Conservation (phyloP, 2,329 filamentous ascomycete genomes). For the Cladosporium sphaerospermum region DNA sequence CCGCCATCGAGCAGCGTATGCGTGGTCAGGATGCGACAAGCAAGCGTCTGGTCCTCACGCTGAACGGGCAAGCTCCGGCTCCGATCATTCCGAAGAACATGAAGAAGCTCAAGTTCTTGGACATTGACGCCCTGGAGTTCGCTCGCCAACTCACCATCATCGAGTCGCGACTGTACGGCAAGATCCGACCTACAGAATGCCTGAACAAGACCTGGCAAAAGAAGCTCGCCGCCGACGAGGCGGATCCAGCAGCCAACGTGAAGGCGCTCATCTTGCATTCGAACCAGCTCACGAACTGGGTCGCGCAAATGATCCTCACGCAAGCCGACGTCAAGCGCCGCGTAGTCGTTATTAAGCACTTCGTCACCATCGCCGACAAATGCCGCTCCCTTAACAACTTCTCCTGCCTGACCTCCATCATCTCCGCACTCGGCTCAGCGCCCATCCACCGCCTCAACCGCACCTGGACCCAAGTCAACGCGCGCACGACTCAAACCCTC, state of each 20-base stretch:
- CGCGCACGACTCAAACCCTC: conserved; percentile 69
- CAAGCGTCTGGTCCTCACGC: conserved; percentile 79
- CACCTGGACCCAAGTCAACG: conserved; percentile 90
- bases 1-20: conserved; percentile 80
- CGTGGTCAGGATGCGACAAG: conserved; percentile 80
- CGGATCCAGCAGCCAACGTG: conserved; percentile 85
- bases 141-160: conserved; percentile 97
- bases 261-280: conserved; percentile 96
- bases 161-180: conserved; percentile 87
- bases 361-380: conserved; percentile 95
- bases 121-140: conserved; percentile 93
- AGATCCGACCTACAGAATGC: conserved; percentile 93
- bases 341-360: conserved; percentile 97
- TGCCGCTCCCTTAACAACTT: conserved; percentile 92
- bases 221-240: conserved; percentile 74
- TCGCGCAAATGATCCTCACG: conserved; percentile 95
- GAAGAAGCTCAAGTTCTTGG: conserved; percentile 98
- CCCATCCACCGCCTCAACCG: conserved; percentile 89
- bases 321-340: conserved; percentile 93
- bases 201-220: conserved; percentile 99
- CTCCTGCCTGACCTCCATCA: conserved; percentile 94
- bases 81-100: conserved; percentile 98
- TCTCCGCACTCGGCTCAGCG: conserved; percentile 88
- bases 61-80: conserved; percentile 67
- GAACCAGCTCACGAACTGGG: conserved; percentile 98